Conservation (phyloP, 2,329 filamentous ascomycete species). For the Penicillium nordicum region DNA sequence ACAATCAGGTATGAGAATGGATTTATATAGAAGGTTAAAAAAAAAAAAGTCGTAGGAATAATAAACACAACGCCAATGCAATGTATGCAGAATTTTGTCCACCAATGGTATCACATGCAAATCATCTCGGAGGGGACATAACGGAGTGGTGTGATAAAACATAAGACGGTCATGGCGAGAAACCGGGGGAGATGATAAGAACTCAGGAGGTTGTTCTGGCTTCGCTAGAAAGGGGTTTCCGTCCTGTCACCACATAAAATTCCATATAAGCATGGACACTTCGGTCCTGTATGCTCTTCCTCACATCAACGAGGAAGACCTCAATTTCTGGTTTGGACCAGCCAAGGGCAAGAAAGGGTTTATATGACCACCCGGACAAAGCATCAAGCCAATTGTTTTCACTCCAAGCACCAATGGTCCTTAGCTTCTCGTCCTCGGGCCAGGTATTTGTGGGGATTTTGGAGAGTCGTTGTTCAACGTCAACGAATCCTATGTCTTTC, state of each 20-base stretch:
- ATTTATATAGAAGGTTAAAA: background rate
- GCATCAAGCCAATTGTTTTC: slow-evolving; percentile 46
- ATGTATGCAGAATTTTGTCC: slow-evolving; percentile 22
- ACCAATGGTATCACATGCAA: slow-evolving; percentile 31
- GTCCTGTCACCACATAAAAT: slow-evolving; percentile 38
- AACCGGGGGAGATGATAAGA: background rate
- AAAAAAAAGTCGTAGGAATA: slow-evolving; percentile 6
- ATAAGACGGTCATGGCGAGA: slow-evolving; percentile 10
- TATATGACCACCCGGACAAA: slow-evolving; percentile 44
- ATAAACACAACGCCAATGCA: slow-evolving; percentile 19
- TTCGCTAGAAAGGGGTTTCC: slow-evolving; percentile 31
- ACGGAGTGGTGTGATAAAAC: slow-evolving; percentile 9
- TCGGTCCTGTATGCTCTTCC: slow-evolving; percentile 40
- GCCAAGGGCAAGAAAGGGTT: slow-evolving; percentile 41
- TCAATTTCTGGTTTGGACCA: slow-evolving; percentile 48
- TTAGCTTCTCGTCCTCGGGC: slow-evolving; percentile 48
- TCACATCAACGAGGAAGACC: slow-evolving; percentile 45
- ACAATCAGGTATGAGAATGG: background rate
- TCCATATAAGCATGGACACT: slow-evolving; percentile 43
- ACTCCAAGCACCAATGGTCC: slow-evolving; percentile 50
- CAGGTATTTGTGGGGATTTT: slow-evolving; percentile 55
- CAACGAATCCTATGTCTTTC: slow-evolving; percentile 55
- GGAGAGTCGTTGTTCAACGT: slow-evolving; percentile 52
- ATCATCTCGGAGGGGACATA: slow-evolving; percentile 20
- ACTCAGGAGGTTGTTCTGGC: slow-evolving; percentile 8